Conservation (phyloP, 768 basidiomycete genomes). For the Mycena alexandri region DNA sequence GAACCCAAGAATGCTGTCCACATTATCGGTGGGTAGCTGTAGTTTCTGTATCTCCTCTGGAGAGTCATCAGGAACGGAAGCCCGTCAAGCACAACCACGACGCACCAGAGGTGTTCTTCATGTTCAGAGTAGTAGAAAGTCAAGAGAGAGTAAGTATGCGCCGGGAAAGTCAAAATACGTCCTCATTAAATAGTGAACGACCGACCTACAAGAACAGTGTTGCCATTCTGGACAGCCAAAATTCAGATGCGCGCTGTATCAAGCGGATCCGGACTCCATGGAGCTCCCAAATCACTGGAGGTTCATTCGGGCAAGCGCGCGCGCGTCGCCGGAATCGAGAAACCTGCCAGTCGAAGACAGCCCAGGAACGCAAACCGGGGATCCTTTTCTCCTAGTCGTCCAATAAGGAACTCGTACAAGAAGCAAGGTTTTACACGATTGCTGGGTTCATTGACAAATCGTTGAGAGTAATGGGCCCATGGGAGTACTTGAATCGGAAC, state of each 20-base stretch:
- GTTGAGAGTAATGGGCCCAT: too few relatives aligned
- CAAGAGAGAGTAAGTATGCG: not conserved
- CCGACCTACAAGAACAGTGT: not conserved
- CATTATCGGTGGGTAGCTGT: not conserved
- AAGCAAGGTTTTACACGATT: too few relatives aligned
- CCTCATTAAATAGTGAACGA: not conserved
- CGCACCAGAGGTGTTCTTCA: conserved; percentile 1
- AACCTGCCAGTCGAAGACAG: not conserved
- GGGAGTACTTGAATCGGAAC: too few relatives aligned
- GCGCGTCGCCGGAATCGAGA: not conserved
- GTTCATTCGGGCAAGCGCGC: not conserved
- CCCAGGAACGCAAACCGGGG: not conserved
- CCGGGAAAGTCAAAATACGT: too few relatives aligned
- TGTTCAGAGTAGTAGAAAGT: not conserved
- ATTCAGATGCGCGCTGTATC: too few relatives aligned
- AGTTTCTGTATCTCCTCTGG: not conserved
- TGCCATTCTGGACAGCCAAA: too few relatives aligned
- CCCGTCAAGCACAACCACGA: not conserved
- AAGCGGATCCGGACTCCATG: too few relatives aligned
- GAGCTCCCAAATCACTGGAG: not conserved
- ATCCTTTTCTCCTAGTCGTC: not conserved
- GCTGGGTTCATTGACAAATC: too few relatives aligned
- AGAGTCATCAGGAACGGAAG: not conserved
- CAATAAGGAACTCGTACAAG: not conserved
- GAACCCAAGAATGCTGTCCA: conserved; percentile 22